phyloP scores from a whole-genome alignment of 2,329 filamentous ascomycete genomes.

The Dactylellina cionopaga region DNA sequence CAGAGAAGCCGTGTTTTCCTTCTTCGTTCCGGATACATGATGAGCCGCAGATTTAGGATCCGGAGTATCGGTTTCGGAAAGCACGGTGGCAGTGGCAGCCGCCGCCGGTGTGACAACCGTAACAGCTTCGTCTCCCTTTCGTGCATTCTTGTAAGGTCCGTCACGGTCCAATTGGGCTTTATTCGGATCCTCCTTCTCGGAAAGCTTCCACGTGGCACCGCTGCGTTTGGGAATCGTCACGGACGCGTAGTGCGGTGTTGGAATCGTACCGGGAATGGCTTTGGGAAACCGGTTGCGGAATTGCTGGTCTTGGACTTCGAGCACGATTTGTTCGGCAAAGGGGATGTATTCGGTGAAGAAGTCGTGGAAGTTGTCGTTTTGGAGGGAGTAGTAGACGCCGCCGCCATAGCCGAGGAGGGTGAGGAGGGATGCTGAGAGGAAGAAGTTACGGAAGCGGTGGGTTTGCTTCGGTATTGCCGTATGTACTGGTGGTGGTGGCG shows the following conservation, averaged over 20 bases:
- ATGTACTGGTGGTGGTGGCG: constrained; percentile 61
- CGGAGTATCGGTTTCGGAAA: constrained; percentile 9
- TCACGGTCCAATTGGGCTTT: constrained; percentile 54
- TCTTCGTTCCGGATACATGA: not conserved
- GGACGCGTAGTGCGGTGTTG: constrained; percentile 61
- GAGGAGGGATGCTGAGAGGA: constrained; percentile 80
- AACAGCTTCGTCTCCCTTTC: not conserved
- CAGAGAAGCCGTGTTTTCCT: constrained; percentile 3
- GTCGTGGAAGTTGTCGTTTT: constrained; percentile 98
- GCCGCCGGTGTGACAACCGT: constrained; percentile 20
- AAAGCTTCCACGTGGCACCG: constrained; percentile 56
- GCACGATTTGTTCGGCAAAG: constrained; percentile 90
- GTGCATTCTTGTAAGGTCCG: constrained; percentile 54
- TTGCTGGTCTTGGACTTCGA: constrained; percentile 94
- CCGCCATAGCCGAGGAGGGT: constrained; percentile 82
- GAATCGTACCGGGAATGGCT: constrained; percentile 62
- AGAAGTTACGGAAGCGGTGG: constrained; percentile 78
- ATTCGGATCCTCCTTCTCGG: constrained; percentile 53
- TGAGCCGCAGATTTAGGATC: constrained; percentile 22
- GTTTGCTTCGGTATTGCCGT: constrained; percentile 70
- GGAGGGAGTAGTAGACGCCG: constrained; percentile 89
- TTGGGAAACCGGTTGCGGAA: constrained; percentile 85
- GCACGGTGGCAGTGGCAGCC: constrained; percentile 16
- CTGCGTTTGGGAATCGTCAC: constrained; percentile 55
- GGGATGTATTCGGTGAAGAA: constrained; percentile 98